Evolutionary conservation across 2,329 filamentous ascomycete genomes (phyloP), one percentile per base, ranked within the genome.

Genomic region (Bisporella sp.): DNA sequence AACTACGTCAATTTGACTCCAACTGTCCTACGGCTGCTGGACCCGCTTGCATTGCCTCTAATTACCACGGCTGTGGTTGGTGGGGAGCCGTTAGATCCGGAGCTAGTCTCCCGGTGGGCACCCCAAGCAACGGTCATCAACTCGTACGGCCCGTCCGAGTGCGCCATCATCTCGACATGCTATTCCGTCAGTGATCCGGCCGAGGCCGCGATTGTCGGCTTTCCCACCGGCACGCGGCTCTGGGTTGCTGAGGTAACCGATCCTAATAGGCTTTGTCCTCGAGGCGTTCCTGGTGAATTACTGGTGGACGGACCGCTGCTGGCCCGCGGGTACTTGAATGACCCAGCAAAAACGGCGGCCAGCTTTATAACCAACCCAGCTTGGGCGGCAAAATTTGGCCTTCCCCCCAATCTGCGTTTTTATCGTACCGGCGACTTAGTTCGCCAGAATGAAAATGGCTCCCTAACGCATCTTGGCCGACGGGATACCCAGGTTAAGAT

Each of bases 401-500:
- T n/a, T n/a, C n/a, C n/a, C n/a, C n/a, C n/a, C n/a, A 7, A 37
- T 37, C 7, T 7, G 7, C 7, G 33, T 7, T 37, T 7, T n/a
- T 37, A 37, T n/a, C 7, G n/a, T 7, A 37, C 33, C 7, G 33
- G 33, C n/a, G 66, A 67, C 45, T 50, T 64, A 9, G 65, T 64
- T 8, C 49, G 81, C 30, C 70, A 83, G 39, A 64, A 82, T 32
- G 68, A 78, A 42, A 76, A 84, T 57, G 73, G 72, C 9, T 76
- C 74, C 9, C 78, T 84, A 53, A 74, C 78, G 33, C 84, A 84
- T 62, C 65, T 82, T 35, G 81, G 82, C 5, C 74, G 82, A 21
- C 75, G 77, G 45, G 82, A 85, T 59, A 78, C 81, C 29, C 82
- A 85, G 64, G 74, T 84, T 48, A 85, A 85, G 60, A 67, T 85